phyloP scores from a whole-genome alignment of 768 basidiomycete species.

The Mycena polygramma region DNA sequence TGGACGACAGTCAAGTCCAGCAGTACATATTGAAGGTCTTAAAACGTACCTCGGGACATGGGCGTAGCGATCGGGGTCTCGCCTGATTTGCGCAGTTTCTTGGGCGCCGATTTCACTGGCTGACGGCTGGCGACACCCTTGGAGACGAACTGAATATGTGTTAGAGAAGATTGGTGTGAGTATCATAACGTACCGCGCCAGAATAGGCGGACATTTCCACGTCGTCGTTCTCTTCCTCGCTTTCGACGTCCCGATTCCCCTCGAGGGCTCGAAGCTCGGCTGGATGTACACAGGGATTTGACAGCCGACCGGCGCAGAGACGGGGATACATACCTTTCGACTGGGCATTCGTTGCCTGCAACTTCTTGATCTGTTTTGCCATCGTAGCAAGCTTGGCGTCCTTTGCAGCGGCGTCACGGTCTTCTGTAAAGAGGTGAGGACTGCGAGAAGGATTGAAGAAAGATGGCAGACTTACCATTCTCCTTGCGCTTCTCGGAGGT shows the following conservation, averaged over 20 bases:
- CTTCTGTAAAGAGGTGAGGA: too few relatives aligned
- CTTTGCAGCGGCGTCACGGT: too few relatives aligned
- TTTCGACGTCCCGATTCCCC: not conserved
- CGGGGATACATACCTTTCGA: constrained; percentile 5
- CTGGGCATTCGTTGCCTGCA: not conserved
- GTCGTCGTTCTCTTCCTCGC: constrained; percentile 19
- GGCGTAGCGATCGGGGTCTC: constrained; percentile 11
- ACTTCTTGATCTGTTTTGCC: constrained; percentile 4
- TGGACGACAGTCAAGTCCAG: not conserved
- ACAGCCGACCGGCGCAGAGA: too few relatives aligned
- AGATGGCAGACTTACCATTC: too few relatives aligned
- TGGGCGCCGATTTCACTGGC: not conserved
- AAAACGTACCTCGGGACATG: constrained; percentile 8
- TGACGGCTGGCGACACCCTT: not conserved
- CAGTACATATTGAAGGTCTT: not conserved
- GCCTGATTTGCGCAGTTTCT: constrained; percentile 11
- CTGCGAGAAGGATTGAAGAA: too few relatives aligned
- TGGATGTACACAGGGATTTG: not conserved
- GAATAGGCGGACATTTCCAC: constrained; percentile 8
- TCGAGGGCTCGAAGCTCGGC: constrained; percentile 7
- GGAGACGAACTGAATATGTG: constrained; percentile 2
- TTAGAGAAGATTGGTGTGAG: not conserved
- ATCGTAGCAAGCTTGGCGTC: too few relatives aligned
- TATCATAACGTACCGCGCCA: constrained; percentile 1
- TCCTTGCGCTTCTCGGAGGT: too few relatives aligned